phyloP scores from a whole-genome alignment of 2,329 filamentous ascomycete genomes.

The Penicillium verrucosum region DNA sequence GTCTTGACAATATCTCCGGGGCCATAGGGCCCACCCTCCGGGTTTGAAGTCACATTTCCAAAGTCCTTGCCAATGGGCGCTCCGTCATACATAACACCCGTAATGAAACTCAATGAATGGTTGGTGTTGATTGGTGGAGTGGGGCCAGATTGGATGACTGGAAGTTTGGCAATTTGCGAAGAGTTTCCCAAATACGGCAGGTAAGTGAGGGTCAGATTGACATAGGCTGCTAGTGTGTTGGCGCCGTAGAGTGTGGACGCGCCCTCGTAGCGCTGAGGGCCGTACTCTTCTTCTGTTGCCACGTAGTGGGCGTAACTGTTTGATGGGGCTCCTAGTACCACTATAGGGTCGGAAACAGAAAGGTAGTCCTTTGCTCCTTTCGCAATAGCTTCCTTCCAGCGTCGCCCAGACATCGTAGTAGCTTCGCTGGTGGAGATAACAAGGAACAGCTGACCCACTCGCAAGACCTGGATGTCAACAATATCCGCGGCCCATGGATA shows the following conservation, averaged over 20 bases:
- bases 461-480: conserved; percentile 80
- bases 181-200: conserved; percentile 62
- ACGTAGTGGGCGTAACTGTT: conserved; percentile 89
- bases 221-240: conserved; percentile 78
- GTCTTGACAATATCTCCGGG: conserved; percentile 62
- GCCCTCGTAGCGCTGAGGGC: conserved; percentile 88
- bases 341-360: conserved; percentile 58
- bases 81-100: conserved; percentile 71
- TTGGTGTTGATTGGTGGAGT: conserved; percentile 75
- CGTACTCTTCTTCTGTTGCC: conserved; percentile 74
- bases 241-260: conserved; percentile 85
- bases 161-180: conserved; percentile 37
- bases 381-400: conserved; percentile 73
- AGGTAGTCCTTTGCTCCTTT: conserved; percentile 52
- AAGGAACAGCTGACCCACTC: conserved; percentile 79
- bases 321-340: conserved; percentile 81
- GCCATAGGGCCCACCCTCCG: conserved; percentile 53
- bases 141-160: conserved; percentile 52
- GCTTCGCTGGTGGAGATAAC: conserved; percentile 84
- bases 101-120: conserved; percentile 74
- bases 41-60: conserved; percentile 60
- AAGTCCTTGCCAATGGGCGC: conserved; percentile 64
- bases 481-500: conserved; percentile 91
- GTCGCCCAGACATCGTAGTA: conserved; percentile 85
- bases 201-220: conserved; percentile 75